These are phyloP conservation scores for Euphorbia pulcherrima DNA, from an alignment of 345 rosid species.

Conservation along the genomic window DNA sequence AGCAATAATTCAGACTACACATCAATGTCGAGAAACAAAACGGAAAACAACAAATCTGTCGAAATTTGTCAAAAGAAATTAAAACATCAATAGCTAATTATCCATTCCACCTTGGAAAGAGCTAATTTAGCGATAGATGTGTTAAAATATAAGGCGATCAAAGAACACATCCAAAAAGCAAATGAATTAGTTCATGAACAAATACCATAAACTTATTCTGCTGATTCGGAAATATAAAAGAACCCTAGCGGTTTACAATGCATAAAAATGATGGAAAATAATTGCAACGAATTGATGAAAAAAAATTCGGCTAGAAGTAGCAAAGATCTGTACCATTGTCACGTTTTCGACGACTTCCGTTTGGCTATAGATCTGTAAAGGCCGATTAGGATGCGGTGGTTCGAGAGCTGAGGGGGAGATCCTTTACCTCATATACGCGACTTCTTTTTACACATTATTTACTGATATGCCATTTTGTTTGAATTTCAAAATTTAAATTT, in stretches of 20 bases:
- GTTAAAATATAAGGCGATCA: not conserved
- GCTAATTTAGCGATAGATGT: not conserved
- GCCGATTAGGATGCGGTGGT: not conserved
- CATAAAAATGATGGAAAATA: not conserved
- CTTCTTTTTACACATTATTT: not conserved
- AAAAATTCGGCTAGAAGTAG: not conserved
- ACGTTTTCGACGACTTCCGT: not conserved
- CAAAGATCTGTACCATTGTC: conserved; percentile 8
- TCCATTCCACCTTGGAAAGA: not conserved
- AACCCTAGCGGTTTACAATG: not conserved
- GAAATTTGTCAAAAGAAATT: not conserved
- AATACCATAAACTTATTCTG: not conserved
- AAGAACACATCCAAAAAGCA: not conserved
- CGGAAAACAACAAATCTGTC: no score
- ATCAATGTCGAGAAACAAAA: no score
- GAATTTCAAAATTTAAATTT: not conserved
- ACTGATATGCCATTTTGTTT: conserved; percentile 13
- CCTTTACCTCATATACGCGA: no score
- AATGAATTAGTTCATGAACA: not conserved
- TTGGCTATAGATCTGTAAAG: not conserved
- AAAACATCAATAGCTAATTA: not conserved
- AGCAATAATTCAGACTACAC: no score
- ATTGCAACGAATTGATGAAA: not conserved
- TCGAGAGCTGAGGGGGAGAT: not conserved
- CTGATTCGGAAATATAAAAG: not conserved